Conservation (phyloP, 2,329 filamentous ascomycete genomes). For the Botrytis aclada region DNA sequence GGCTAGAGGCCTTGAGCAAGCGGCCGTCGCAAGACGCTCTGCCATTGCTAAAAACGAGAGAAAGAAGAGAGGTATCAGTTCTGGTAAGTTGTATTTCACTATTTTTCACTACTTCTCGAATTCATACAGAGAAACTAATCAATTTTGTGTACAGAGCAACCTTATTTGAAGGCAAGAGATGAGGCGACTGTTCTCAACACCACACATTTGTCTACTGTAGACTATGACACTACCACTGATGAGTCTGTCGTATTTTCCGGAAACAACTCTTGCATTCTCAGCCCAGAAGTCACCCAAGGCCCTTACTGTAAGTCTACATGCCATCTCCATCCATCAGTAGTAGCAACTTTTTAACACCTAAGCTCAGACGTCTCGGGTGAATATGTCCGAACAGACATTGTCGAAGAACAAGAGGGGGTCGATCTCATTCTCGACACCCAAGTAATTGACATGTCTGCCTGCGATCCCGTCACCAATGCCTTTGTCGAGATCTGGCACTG, state of each 20-base stretch:
- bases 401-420: conserved; percentile 40
- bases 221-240: conserved; percentile 39
- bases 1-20: conserved; percentile 39
- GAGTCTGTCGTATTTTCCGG: conserved; percentile 42
- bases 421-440: conserved; percentile 44
- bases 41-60: conserved; percentile 38
- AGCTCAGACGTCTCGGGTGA: conserved; percentile 40
- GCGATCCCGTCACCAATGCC: conserved; percentile 41
- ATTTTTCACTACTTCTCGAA: neutral
- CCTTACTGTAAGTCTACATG: conserved; percentile 45
- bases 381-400: conserved; percentile 34
- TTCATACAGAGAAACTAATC: neutral
- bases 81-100: neutral
- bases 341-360: neutral
- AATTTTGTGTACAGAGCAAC: neutral
- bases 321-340: accelerated
- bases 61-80: conserved; percentile 34
- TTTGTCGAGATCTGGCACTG: conserved; percentile 43
- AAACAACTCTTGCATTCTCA: conserved; percentile 48
- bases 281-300: conserved; percentile 52
- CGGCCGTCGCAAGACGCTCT: conserved; percentile 38
- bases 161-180: conserved; percentile 23
- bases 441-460: conserved; percentile 42
- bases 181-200: conserved; percentile 21
- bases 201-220: conserved; percentile 24